Percentiles rank a stretch among this genome's conserved stretches.
phyloP scores from a whole-genome alignment of 2,329 filamentous ascomycete genomes.

The Colletotrichum cuscutae region DNA sequence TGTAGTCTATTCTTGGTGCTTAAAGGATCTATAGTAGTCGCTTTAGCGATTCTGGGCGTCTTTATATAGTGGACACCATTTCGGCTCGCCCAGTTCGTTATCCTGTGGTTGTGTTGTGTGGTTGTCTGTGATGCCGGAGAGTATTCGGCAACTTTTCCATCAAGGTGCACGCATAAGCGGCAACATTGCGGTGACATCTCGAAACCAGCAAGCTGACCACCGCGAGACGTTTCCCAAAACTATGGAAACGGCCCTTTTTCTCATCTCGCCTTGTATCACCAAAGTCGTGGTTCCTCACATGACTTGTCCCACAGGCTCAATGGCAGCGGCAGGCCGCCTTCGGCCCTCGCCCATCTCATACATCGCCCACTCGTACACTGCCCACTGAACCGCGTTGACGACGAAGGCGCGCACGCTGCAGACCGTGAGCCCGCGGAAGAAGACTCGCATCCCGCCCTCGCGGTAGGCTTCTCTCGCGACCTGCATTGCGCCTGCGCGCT shows the following conservation, averaged over 20 bases:
- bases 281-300: conserved; percentile 28
- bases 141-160: conserved; percentile 28
- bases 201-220: background rate
- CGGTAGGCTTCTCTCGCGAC: conserved; percentile 75
- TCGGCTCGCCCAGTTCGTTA: background rate
- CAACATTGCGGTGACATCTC: background rate
- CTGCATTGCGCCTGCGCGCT: conserved; percentile 64
- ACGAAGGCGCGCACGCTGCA: conserved; percentile 90
- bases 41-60: background rate
- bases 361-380: conserved; percentile 92
- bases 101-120: background rate
- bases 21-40: background rate
- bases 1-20: background rate
- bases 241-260: background rate
- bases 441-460: conserved; percentile 68
- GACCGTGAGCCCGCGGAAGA: conserved; percentile 80
- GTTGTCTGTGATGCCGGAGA: conserved; percentile 1
- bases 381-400: conserved; percentile 95
- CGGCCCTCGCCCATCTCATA: conserved; percentile 56
- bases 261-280: background rate
- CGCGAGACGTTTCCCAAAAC: background rate
- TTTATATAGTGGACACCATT: background rate
- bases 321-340: conserved; percentile 28
- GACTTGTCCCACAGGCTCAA: conserved; percentile 9
- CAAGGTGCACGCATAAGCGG: background rate